Base-by-base conservation (phyloP, 176 grass and related monocot species). In the Aegilops umbellulata region DNA sequence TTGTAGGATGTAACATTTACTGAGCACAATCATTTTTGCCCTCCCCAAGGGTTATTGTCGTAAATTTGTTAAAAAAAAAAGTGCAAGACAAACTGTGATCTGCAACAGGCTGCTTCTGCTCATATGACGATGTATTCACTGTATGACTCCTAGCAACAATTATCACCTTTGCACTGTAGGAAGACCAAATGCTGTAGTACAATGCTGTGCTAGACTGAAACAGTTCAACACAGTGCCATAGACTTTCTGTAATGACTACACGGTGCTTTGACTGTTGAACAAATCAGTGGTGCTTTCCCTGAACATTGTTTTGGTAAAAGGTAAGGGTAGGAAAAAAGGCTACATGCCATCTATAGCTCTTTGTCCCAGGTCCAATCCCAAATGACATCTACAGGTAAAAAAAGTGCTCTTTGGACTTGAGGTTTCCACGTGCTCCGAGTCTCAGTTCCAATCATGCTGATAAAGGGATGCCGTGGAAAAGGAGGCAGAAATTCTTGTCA, bases 261-360 rank as follows among this genome's bases (percentile, higher is more conserved):
- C 14, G 4, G 46, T 81, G 34, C 34, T 15, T 38, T 77, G 24
- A 51, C 14, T 75, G 41, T 29, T 49, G 72, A 25, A 17, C 64
- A 77, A 42, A 68, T 47, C 65, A 68, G 29, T 77, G 71, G 71
- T 39, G 58, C 29, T 74, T 72, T 73, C 23, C 57, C 65, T 73
- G 79, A 66, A 83, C 75, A 79, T 66, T 60, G 42, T 14, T 90
- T 65, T 74, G 60, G 78, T 44, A 30, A 60, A 83, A 86, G 69
- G 32, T 73, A 26, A 32, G n/a, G 31, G 11, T 77, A 76, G 69
- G 26, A 60, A 6, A 74, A 36, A 6, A 39, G 80, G 20, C 66
- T 87, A 12, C 66, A 83, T 14, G 22, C 27, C 26, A 74, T 73
- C 41, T 4, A 53, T 24, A 86, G 4, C 62, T 38, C 22, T 66